A percentile compares a stretch with the other conserved stretches of the same genome.
Conservation (phyloP, 352 stramenopile genomes). For the Aphanomyces euteiches region DNA sequence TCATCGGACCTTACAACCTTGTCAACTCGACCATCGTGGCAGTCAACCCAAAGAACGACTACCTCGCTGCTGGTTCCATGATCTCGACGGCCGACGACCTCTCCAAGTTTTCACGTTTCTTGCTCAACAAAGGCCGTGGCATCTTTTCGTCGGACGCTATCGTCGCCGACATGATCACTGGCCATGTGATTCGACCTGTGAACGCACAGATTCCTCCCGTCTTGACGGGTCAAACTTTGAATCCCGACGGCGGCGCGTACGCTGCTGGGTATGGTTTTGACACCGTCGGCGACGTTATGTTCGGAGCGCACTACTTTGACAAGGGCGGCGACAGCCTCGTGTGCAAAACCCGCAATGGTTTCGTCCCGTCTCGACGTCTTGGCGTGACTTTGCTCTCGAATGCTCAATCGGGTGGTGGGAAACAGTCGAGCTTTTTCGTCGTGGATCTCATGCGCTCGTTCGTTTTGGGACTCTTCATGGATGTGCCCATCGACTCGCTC, state of each 20-base stretch:
- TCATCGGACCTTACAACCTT: constrained; percentile 50
- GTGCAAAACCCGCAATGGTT: constrained; percentile 56
- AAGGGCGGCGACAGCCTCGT: constrained; percentile 57
- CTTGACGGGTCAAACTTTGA: no score
- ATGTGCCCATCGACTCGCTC: no score
- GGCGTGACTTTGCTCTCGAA: no score
- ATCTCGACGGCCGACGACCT: constrained; percentile 56
- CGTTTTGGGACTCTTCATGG: no score
- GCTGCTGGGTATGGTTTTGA: constrained; percentile 55
- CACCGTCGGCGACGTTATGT: constrained; percentile 48
- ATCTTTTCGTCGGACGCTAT: not conserved
- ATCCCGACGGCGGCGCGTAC: no score
- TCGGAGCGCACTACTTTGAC: constrained; percentile 61
- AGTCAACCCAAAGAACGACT: not conserved
- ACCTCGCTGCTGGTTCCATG: constrained; percentile 45
- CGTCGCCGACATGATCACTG: not conserved
- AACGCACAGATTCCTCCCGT: no score
- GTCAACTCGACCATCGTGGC: not conserved
- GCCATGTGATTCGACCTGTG: not conserved
- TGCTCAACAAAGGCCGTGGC: constrained; percentile 31
- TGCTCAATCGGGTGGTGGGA: no score
- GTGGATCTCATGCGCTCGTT: no score
- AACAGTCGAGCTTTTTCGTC: no score
- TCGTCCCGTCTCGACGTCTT: constrained; percentile 22
- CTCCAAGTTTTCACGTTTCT: constrained; percentile 45